Evolutionary conservation across 768 basidiomycete genomes (phyloP).

Genomic region (Candolleomyces efflorescens): DNA sequence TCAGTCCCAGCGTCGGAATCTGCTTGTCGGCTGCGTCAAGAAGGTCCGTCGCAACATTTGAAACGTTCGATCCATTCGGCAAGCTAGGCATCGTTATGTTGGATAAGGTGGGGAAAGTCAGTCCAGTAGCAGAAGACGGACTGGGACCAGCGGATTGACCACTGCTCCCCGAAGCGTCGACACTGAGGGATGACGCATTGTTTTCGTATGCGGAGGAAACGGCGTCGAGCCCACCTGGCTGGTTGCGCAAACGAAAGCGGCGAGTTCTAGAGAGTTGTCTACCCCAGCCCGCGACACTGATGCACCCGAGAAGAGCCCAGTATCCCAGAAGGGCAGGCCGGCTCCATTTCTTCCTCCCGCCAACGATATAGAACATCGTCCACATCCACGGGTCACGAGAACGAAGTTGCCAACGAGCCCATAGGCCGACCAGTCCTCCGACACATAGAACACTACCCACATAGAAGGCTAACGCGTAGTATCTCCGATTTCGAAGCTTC

Average conservation of each 20-base stretch:
- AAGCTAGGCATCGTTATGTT: constrained; percentile 43
- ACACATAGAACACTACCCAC: constrained; percentile 72
- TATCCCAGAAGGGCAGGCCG: constrained; percentile 75
- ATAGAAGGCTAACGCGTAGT: constrained; percentile 85
- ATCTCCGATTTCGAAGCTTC: constrained; percentile 75
- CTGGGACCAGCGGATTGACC: neutral
- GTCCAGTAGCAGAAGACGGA: constrained; percentile 16
- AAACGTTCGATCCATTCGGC: constrained; percentile 36
- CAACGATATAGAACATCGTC: constrained; percentile 72
- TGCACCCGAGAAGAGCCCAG: constrained; percentile 74
- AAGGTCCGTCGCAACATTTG: constrained; percentile 60
- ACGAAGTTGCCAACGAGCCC: constrained; percentile 87
- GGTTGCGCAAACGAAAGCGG: constrained; percentile 52
- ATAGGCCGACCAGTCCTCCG: constrained; percentile 79
- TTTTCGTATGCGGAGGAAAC: neutral
- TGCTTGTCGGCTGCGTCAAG: constrained; percentile 87
- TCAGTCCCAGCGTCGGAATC: constrained; percentile 85
- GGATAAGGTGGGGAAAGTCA: constrained; percentile 47
- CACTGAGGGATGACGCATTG: neutral
- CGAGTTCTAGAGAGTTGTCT: constrained; percentile 80
- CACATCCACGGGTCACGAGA: constrained; percentile 85
- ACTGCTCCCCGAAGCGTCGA: neutral
- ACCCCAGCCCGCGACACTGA: constrained; percentile 95
- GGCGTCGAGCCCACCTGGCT: neutral
- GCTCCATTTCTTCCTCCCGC: constrained; percentile 75